phyloP scores from a whole-genome alignment of 2,329 filamentous ascomycete species.

The Moelleriella libera region DNA sequence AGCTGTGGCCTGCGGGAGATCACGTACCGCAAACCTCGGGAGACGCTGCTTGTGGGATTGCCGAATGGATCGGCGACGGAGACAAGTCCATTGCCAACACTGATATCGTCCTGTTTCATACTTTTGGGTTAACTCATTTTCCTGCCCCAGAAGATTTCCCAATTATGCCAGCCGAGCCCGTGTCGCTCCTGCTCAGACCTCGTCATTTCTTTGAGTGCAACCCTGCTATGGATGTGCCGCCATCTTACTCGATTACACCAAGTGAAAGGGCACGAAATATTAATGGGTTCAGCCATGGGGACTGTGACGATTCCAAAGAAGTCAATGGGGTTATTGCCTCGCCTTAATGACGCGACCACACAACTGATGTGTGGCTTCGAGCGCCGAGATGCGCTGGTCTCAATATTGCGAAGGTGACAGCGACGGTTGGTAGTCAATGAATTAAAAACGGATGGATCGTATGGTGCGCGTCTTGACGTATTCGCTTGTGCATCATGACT shows the following conservation, averaged over 20 bases:
- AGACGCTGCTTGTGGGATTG: conserved; percentile 58
- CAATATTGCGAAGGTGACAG: neutral
- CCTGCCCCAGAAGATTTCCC: conserved; percentile 84
- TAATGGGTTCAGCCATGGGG: neutral
- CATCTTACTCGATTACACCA: conserved; percentile 14
- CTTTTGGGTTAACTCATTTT: conserved; percentile 83
- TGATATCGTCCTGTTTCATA: conserved; percentile 87
- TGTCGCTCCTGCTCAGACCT: conserved; percentile 65
- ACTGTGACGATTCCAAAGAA: neutral
- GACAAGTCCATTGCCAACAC: conserved; percentile 59
- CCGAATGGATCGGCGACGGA: conserved; percentile 64
- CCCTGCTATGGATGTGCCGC: conserved; percentile 68
- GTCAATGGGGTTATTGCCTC: neutral
- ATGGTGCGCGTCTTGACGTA: no score
- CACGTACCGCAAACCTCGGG: conserved; percentile 83
- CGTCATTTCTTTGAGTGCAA: conserved; percentile 74
- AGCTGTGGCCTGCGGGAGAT: conserved; percentile 73
- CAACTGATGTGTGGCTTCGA: neutral
- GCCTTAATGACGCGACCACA: neutral
- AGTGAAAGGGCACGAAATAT: neutral
- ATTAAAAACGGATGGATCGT: no score
- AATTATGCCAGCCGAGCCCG: conserved; percentile 78
- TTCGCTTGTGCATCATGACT: no score
- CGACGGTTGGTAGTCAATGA: no score
- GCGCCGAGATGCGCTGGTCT: neutral